Percentiles rank a stretch among this genome's conserved stretches.
These are phyloP conservation scores for Neurospora sp. DNA, from an alignment of 495 filamentous ascomycete genomes.

Conservation along the genomic window DNA sequence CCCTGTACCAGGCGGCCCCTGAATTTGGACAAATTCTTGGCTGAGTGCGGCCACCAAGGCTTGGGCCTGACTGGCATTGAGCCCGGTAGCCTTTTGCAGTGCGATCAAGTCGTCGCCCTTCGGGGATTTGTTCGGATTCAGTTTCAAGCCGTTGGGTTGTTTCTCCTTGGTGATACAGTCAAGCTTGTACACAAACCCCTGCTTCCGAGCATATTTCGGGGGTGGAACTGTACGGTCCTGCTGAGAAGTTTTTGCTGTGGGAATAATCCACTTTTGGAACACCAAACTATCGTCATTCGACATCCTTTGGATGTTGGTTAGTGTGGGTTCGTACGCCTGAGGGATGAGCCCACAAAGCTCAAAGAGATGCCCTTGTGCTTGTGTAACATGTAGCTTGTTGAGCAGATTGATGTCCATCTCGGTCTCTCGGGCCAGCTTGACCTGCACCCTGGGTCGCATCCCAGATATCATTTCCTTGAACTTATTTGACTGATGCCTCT, in stretches of 20 bases:
- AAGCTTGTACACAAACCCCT: conserved; percentile 45
- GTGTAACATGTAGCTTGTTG: neutral
- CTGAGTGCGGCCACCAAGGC: conserved; percentile 48
- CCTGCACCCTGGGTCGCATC: neutral
- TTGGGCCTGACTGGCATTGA: conserved; percentile 10
- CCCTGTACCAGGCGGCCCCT: conserved; percentile 77
- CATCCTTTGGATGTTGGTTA: conserved; percentile 25
- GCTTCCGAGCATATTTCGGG: conserved; percentile 42
- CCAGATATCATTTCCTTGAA: neutral
- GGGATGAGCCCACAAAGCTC: conserved; percentile 22
- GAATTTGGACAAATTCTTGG: conserved; percentile 51
- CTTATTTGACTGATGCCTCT: neutral
- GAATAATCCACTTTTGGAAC: conserved; percentile 27
- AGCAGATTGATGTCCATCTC: neutral
- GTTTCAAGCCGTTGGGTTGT: too few relatives aligned
- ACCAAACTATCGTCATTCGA: too few relatives aligned
- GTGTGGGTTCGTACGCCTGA: conserved; percentile 21
- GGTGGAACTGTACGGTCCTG: conserved; percentile 16
- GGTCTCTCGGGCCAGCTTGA: neutral
- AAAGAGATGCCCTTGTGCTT: conserved; percentile 9
- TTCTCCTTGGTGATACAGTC: conserved; percentile 27
- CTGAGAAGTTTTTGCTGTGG: conserved; percentile 18
- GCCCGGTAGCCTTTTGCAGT: conserved; percentile 2
- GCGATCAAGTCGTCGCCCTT: neutral
- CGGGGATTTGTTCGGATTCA: neutral